Conservation (phyloP, 176 grass and related monocot species). For the Tuctoria greenei region DNA sequence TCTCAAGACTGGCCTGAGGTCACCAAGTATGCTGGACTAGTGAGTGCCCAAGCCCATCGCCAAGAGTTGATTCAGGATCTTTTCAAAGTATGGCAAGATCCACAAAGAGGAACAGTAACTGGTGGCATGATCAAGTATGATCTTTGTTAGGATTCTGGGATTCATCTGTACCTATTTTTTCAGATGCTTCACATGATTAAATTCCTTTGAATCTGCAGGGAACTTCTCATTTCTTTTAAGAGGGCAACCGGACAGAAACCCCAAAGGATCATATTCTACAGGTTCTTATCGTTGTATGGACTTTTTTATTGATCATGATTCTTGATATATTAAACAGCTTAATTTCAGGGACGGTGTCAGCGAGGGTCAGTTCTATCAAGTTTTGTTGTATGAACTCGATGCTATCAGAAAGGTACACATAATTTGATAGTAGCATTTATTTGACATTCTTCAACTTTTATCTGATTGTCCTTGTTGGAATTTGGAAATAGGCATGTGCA, state of each 20-base stretch:
- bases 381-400: slow-evolving; percentile 89
- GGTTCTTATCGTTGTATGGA: slow-evolving; percentile 41
- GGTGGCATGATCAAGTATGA: slow-evolving; percentile 94
- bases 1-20: slow-evolving; percentile 95
- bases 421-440: not conserved
- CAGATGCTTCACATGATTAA: not conserved
- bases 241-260: slow-evolving; percentile 93
- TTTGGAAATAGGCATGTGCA: slow-evolving; percentile 66
- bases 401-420: slow-evolving; percentile 87
- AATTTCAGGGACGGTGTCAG: slow-evolving; percentile 89
- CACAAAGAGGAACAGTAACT: slow-evolving; percentile 68
- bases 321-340: not conserved
- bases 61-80: slow-evolving; percentile 94
- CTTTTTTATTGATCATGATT: not conserved
- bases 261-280: slow-evolving; percentile 96
- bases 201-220: slow-evolving; percentile 50
- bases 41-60: slow-evolving; percentile 83
- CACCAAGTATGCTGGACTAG: slow-evolving; percentile 87
- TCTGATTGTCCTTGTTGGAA: not conserved
- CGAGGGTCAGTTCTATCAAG: slow-evolving; percentile 96
- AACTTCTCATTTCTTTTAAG: slow-evolving; percentile 90
- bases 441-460: not conserved
- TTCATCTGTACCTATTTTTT: slow-evolving; percentile 1
- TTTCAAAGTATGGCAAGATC: slow-evolving; percentile 93
- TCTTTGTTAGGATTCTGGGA: not conserved